Evolutionary conservation across 129 eudicot genomes (phyloP).

Genomic region (Saposhnikovia divaricata): DNA sequence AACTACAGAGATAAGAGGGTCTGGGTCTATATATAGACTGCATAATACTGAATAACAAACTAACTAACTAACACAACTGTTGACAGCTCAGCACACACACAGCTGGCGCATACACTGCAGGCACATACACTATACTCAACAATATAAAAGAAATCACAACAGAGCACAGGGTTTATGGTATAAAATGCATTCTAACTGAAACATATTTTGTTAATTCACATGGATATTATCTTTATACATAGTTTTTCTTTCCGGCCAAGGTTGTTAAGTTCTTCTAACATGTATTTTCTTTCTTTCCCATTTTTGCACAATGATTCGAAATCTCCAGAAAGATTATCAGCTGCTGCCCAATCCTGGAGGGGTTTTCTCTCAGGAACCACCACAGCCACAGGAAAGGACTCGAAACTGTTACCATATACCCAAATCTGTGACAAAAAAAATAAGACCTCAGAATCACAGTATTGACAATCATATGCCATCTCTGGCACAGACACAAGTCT

Average conservation of each 20-base stretch:
- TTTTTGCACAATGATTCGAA: slow-evolving; percentile 56
- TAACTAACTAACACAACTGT: too few relatives aligned
- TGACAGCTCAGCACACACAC: too few relatives aligned
- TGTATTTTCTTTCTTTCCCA: slow-evolving; percentile 53
- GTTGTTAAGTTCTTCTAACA: slow-evolving; percentile 70
- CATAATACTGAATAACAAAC: too few relatives aligned
- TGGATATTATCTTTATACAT: slow-evolving; percentile 14
- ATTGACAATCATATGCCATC: slow-evolving; percentile 45
- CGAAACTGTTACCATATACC: slow-evolving; percentile 96
- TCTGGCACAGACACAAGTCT: slow-evolving; percentile 95
- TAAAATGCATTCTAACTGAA: neutral
- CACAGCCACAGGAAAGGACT: slow-evolving; percentile 94
- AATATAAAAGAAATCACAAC: slow-evolving; percentile 8
- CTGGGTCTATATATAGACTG: too few relatives aligned
- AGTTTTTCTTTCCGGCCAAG: slow-evolving; percentile 64
- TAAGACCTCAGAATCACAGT: neutral
- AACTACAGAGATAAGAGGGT: too few relatives aligned
- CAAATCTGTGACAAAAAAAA: slow-evolving; percentile 53
- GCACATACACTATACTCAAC: too few relatives aligned
- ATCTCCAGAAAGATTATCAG: slow-evolving; percentile 53
- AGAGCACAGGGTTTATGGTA: neutral
- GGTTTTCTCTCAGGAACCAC: slow-evolving; percentile 78
- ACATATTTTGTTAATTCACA: neutral
- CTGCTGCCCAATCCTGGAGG: slow-evolving; percentile 82
- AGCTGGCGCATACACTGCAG: too few relatives aligned